These are phyloP conservation scores for Penicillium sp. DNA, from an alignment of 2,329 filamentous ascomycete genomes.

Conservation along the genomic window DNA sequence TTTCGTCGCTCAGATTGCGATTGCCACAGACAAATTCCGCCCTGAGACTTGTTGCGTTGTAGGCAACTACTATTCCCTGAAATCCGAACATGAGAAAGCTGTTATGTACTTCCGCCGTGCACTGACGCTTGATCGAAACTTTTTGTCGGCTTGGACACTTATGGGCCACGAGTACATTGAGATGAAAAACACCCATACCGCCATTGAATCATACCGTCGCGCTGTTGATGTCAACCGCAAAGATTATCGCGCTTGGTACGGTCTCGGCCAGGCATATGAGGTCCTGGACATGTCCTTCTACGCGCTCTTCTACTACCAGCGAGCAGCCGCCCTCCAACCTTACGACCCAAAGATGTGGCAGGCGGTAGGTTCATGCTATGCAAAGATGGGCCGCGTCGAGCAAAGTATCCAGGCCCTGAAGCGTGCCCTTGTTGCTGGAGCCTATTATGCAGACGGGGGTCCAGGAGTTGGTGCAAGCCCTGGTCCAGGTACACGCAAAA, in stretches of 20 bases:
- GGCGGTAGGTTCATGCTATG: slow-evolving; percentile 87
- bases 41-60: slow-evolving; percentile 96
- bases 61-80: slow-evolving; percentile 93
- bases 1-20: slow-evolving; percentile 88
- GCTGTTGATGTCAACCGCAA: slow-evolving; percentile 95
- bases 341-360: slow-evolving; percentile 99
- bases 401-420: slow-evolving; percentile 96
- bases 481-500: slow-evolving; percentile 33
- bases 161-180: slow-evolving; percentile 99
- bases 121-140: slow-evolving; percentile 83
- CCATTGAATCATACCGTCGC: slow-evolving; percentile 93
- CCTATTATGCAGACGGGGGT: slow-evolving; percentile 65
- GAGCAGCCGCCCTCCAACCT: slow-evolving; percentile 85
- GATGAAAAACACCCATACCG: slow-evolving; percentile 96
- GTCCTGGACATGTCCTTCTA: slow-evolving; percentile 98
- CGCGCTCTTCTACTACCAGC: slow-evolving; percentile 95
- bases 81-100: slow-evolving; percentile 95
- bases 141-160: slow-evolving; percentile 92
- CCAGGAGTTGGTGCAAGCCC: slow-evolving; percentile 17
- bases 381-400: slow-evolving; percentile 81
- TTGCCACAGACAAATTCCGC: slow-evolving; percentile 89
- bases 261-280: slow-evolving; percentile 93
- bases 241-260: slow-evolving; percentile 98
- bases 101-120: slow-evolving; percentile 97
- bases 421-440: slow-evolving; percentile 82